These are phyloP conservation scores for Rutstroemia sp. DNA, from an alignment of 2,329 filamentous ascomycete species.

Conservation along the genomic window DNA sequence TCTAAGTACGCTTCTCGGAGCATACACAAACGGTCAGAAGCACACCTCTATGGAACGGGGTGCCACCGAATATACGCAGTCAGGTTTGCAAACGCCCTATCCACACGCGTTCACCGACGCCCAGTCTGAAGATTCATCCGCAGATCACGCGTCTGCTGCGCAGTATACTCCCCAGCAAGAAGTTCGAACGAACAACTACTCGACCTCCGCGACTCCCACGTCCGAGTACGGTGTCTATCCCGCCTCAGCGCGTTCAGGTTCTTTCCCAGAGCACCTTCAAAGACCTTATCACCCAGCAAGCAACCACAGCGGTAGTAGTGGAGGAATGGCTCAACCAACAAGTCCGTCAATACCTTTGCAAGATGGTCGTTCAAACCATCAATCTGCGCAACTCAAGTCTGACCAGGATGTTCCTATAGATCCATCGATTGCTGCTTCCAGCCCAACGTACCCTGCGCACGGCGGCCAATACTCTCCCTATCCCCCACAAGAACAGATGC, in stretches of 20 bases:
- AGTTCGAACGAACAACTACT: constrained; percentile 49
- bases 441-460: constrained; percentile 79
- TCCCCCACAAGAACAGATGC: constrained; percentile 77
- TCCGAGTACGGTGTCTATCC: constrained; percentile 79
- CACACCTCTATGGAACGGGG: constrained; percentile 48
- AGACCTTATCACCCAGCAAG: constrained; percentile 76
- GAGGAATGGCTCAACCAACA: constrained; percentile 97
- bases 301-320: constrained; percentile 64
- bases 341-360: constrained; percentile 91
- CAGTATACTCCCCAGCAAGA: constrained; percentile 82
- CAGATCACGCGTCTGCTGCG: constrained; percentile 92
- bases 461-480: constrained; percentile 76
- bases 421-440: constrained; percentile 91
- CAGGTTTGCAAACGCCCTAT: constrained; percentile 76
- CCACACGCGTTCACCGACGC: constrained; percentile 57
- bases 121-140: constrained; percentile 75
- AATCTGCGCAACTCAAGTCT: constrained; percentile 77
- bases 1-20: constrained; percentile 27
- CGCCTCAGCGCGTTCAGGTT: constrained; percentile 66
- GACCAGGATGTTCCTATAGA: constrained; percentile 98
- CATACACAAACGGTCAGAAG: constrained; percentile 20
- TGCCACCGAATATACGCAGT: constrained; percentile 73
- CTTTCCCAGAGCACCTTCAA: constrained; percentile 82
- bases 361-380: constrained; percentile 68
- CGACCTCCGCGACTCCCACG: constrained; percentile 72